Base-by-base conservation (phyloP, 2,329 filamentous ascomycete genomes). In the Diaporthe sp. region DNA sequence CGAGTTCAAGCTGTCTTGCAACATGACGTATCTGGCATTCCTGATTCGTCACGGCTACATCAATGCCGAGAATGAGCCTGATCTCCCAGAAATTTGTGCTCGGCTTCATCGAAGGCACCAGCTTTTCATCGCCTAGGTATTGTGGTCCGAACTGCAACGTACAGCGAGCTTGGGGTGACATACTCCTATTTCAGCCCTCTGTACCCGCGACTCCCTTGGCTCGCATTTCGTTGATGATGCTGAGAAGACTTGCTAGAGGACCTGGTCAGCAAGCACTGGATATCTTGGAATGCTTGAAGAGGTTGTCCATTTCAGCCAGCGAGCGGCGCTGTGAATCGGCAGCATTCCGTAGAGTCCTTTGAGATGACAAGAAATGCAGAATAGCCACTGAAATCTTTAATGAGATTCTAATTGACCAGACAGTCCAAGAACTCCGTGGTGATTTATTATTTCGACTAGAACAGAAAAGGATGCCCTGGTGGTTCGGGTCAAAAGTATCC, bases 21-120 rank as follows among this genome's bases (percentile, higher is more conserved):
- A 63, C 39, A 63, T 63, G 59, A 47, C 59, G 5, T 63, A 39
- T 30, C 17, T 63, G 39, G 59, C 59, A 7, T 63, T 63, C 19
- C 59, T 63, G 15, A 47, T 63, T 19, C 39, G 59, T 27, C 59
- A 63, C 39, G 59, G 59, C 27, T 39, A 63, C 15, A 30, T 63
- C 8, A 63, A 27, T n/a, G 59, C 59, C 3, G 59, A 63, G 25
- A 63, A 63, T 9, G 59, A 63, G 39, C 59, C 39, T n/a, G 39
- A 63, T 5, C 37, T 63, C 27, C 39, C 17, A 9, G 39, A 63
- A 19, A 50, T 65, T n/a, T 65, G 59, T 25, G 39, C 59, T 42
- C 59, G 59, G 12, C 42, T 65, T 12, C 42, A 63, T 19, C 39
- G 39, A 19, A 63, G 10, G 13, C 59, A 63, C 17, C n/a, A 47